Base-by-base conservation (phyloP, 805 yeast species). In the Candida nemodendra region DNA sequence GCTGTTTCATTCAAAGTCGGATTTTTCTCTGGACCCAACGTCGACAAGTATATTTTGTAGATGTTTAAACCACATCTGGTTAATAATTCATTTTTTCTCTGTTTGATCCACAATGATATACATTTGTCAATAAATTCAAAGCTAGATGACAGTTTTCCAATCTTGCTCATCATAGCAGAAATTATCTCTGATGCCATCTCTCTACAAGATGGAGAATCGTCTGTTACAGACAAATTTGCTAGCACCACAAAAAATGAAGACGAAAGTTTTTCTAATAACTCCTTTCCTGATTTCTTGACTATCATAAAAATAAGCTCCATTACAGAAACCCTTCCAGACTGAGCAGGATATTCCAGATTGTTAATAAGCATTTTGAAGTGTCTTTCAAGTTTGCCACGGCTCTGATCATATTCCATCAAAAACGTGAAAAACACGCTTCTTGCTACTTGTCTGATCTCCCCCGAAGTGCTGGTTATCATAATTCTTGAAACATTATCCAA, bases 371-470 rank as follows among this genome's bases (percentile, higher is more conserved):
- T 80, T 46, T 81, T 79, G 63, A 91, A 81, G 47, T 87, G 95
- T 50, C 82, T 85, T 46, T 85, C 93, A 32, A 93, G 59, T 47
- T 87, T 76, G 4, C 91, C 89, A 51, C 81, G 74, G 22, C 98
- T 89, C 65, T 91, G 97, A 51, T 95, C 98, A 55, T 86, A 93
- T 51, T 89, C 96, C 84, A 88, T 84, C 54, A 93, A 64, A 51
- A 93, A 93, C 51, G 81, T 89, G 59, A 79, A 84, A 57, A 79
- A 93, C 2, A 84, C 79, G 47, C 86, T 76, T 61, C 98, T 75
- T 7, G 97, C 79, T 61, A 84, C 80, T 51, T 84, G 90, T 41
- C 98, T 73, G 36, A 88, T 85, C 53, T 82, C 88, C 34, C 76
- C 76, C 3, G 91, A 72, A 41, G 88, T 96, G 61, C 85, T 87